Base-by-base conservation (phyloP, 1,284 basidiomycete genomes). In the Phylloboletellus chloephorus region DNA sequence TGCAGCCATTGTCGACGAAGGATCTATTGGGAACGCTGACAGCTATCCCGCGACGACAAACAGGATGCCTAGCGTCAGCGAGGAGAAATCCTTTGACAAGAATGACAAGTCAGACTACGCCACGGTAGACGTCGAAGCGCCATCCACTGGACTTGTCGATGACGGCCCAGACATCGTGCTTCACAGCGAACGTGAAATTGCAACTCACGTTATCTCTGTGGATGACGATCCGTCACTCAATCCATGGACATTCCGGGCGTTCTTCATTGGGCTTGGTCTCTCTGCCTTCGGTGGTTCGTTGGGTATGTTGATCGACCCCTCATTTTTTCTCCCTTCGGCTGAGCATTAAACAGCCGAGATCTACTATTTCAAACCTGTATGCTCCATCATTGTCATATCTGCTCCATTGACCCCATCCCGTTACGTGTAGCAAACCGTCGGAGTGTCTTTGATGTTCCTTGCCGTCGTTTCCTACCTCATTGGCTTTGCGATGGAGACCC, bases 351-450 rank as follows among this genome's bases (percentile, higher is more conserved):
- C 23, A 48, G 63, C 74, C 3, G 69, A 79, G 36, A 79, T 80
- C 22, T 79, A 78, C 51, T 81, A 78, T 41, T 81, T 81, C 60
- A 79, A 79, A 66, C 76, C 76, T 2, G 59, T 63, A 26, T 37
- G 49, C 4, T 3, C 22, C 1, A 2, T 25, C 15, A 16, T 15
- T 2, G 8, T 17, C 3, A 7, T 15, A 17, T 19, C 6, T 5
- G 13, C 17, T 6, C 3, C 17, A 39, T 19, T 17, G 7, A 8
- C 46, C 40, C 40, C 10, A 40, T 40, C n/a, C 25, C 5, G 2
- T 22, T 4, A 3, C 33, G 21, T 0, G 7, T 10, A 61, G 66
- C 74, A 76, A 71, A 69, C 66, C 39, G 73, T 66, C 56, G 64
- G 54, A 50, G 78, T 68, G 41, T 82, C 66, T 1, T 63, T 62